Evolutionary conservation across 805 yeast genomes (phyloP), one percentile per base, ranked within the genome.

Genomic region (Zygosaccharomyces kombuchaensis): DNA sequence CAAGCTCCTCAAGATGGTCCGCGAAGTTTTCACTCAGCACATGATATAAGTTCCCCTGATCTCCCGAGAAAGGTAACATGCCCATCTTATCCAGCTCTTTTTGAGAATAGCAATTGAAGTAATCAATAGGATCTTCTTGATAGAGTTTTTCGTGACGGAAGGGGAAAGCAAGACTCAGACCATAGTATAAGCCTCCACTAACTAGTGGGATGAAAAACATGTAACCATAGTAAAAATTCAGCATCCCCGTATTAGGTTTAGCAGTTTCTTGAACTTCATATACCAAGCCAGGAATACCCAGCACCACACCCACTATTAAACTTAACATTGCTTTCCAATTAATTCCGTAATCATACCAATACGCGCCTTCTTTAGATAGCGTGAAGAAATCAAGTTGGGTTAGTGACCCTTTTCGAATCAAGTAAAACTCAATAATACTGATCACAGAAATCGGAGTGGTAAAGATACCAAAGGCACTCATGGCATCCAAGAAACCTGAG

Each of bases 401-500:
- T 10, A 70, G 21, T 30, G 58, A 59, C 14, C 56, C 46, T 27
- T 58, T 59, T 50, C 74, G 56, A 22, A 68, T 52, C 9, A 69
- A 43, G 41, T 60, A 60, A 47, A 61, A 72, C 42, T 72, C 74
- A 26, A 71, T 54, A 21, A 67, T 57, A 21, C 64, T 57, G n/a
- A 69, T 62, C 2, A 63, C 68, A 43, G 67, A 58, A 13, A 68
- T 57, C 12, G 73, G 73, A 5, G 71, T 63, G 10, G 67, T 65
- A 47, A 69, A 57, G 22, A 68, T 61, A 37, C 70, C 66, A 48
- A 68, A 68, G 14, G 71, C 63, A 34, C 67, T 57, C 70, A 68
- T 68, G 4, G 68, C 72, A 19, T 63, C 55, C 9, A 65, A 50
- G 41, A 68, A 68, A 0, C 63, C 57, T 2, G 69, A 63, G 2